These are phyloP conservation scores for Hymenoscyphus repandus DNA, from an alignment of 2,329 filamentous ascomycete species.

Conservation along the genomic window DNA sequence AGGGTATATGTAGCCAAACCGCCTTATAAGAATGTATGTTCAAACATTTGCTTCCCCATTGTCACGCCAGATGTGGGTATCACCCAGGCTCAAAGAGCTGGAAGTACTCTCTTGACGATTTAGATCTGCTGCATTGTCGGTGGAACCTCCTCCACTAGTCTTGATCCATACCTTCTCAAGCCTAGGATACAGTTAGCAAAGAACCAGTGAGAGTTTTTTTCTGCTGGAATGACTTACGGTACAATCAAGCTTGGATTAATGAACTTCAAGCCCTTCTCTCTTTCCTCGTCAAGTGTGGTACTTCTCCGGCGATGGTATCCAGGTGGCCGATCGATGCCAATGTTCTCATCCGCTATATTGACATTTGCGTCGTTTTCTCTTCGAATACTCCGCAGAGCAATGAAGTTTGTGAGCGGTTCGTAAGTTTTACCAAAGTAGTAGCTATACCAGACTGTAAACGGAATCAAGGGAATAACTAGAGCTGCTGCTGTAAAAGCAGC, in stretches of 20 bases:
- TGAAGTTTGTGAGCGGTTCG: conserved; percentile 85
- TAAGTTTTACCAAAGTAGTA: conserved; percentile 78
- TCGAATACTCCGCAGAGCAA: conserved; percentile 81
- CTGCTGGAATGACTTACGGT: conserved; percentile 47
- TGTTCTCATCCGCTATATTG: conserved; percentile 38
- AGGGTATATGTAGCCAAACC: background rate
- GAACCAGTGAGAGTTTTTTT: background rate
- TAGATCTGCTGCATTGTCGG: conserved; percentile 10
- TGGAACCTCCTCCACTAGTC: conserved; percentile 10
- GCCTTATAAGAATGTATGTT: conserved; percentile 2
- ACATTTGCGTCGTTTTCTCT: conserved; percentile 48
- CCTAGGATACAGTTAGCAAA: conserved; percentile 34
- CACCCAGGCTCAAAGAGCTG: conserved; percentile 43
- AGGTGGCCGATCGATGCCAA: conserved; percentile 22
- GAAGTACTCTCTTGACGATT: conserved; percentile 34
- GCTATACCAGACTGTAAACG: conserved; percentile 82
- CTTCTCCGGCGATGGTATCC: conserved; percentile 23
- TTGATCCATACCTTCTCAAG: conserved; percentile 66
- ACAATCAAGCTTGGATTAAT: conserved; percentile 69
- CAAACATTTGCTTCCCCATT: conserved; percentile 31
- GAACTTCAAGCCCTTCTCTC: conserved; percentile 65
- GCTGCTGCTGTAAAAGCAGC: conserved; percentile 68
- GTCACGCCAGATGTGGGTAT: conserved; percentile 46
- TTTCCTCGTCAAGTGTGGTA: conserved; percentile 67
- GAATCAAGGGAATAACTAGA: conserved; percentile 69